Evolutionary conservation across 352 stramenopile genomes (phyloP), one percentile per base, ranked within the genome.

Genomic region (Globisporangium paddicum): DNA sequence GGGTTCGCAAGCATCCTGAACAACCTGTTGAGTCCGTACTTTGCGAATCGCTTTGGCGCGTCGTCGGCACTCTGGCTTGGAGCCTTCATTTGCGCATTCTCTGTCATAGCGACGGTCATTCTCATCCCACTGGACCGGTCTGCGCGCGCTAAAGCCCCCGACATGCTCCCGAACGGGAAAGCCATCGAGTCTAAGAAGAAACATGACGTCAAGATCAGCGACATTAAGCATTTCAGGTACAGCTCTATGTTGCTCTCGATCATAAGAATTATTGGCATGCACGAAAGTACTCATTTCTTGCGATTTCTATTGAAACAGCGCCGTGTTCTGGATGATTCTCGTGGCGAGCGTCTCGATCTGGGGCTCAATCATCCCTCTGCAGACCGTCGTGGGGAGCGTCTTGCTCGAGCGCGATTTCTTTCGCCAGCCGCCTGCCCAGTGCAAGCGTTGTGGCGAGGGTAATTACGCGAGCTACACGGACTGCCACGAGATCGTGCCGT

Each of bases 281-380:
- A n/a, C n/a, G n/a, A n/a, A n/a, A n/a, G n/a, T n/a, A n/a, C n/a
- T 21, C 14, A 21, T 21, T 21, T 23, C 51, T 13, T 58, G 30
- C 42, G n/a, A n/a, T 35, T 30, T 3, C 4, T 13, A 16, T 37
- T 25, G 40, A 11, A 3, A 47, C 38, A 77, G 69, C 7, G 28
- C 53, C 3, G 57, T 84, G 10, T 96, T 90, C 47, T 96, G 82
- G 82, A 64, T 93, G n/a, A 69, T 96, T 4, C 66, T 72, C 3
- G 34, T 89, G 0, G 75, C 68, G 18, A 93, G 82, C 63, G 44
- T 96, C 4, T 71, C 86, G 0, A 69, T 93, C 7, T 97, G 96
- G 64, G 87, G 82, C 18, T 86, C 73, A 25, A 76, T 96, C 26
- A 64, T 96, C 16, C 86, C 88, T 7, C 95, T 96, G 45, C 95